These are phyloP conservation scores for Amniculicola lignicola DNA, from an alignment of 495 filamentous ascomycete genomes.

Conservation along the genomic window DNA sequence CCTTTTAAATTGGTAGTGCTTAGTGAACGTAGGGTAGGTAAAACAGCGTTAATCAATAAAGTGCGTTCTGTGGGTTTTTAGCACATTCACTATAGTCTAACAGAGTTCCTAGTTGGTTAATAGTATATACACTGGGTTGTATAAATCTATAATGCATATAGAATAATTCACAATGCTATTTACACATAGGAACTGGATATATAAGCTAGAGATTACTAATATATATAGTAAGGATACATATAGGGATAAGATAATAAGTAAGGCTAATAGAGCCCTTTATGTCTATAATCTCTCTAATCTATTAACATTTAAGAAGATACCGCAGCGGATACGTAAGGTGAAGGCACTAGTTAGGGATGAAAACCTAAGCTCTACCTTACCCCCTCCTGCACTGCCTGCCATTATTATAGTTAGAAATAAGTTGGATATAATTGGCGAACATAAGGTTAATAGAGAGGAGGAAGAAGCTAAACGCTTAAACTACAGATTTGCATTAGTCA, in stretches of 20 bases:
- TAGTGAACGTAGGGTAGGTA: not conserved
- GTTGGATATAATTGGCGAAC: not conserved
- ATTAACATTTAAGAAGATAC: not conserved
- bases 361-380: too few relatives aligned
- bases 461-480: conserved; percentile 4
- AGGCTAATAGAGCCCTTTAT: not conserved
- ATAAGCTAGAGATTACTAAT: not conserved
- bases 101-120: not conserved
- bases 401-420: conserved; percentile 1
- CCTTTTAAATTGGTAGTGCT: too few relatives aligned
- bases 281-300: conserved; percentile 4
- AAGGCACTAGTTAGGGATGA: too few relatives aligned
- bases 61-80: not conserved
- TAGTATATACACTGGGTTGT: not conserved
- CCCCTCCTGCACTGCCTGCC: not conserved
- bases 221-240: not conserved
- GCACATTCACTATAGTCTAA: not conserved
- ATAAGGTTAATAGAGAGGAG: not conserved
- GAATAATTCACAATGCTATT: not conserved
- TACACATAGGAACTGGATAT: not conserved
- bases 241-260: not conserved
- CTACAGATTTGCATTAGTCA: not conserved
- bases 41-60: not conserved
- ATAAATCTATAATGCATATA: not conserved
- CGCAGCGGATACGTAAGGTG: not conserved